Conservation (phyloP, 2,329 filamentous ascomycete genomes). For the Aureobasidium sp. region DNA sequence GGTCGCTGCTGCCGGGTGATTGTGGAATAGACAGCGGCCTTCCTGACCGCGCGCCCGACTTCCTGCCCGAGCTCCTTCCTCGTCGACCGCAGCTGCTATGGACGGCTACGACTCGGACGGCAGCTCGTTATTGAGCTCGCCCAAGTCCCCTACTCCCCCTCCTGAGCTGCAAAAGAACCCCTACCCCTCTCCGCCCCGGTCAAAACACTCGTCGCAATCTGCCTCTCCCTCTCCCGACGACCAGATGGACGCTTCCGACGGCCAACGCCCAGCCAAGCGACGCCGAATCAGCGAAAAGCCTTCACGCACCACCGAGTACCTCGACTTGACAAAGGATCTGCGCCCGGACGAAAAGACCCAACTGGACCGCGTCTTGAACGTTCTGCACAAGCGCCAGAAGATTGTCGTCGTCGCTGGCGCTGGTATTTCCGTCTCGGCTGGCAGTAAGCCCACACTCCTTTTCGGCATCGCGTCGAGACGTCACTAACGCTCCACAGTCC, state of each 20-base stretch:
- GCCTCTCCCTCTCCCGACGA: conserved; percentile 41
- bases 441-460: conserved; percentile 54
- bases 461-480: conserved; percentile 17
- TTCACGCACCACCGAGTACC: conserved; percentile 70
- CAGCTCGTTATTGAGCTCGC: conserved; percentile 37
- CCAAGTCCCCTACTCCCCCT: conserved; percentile 31
- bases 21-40: conserved; percentile 4
- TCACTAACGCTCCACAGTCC: conserved; percentile 50
- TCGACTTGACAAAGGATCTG: conserved; percentile 60
- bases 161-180: conserved; percentile 23
- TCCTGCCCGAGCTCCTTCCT: conserved; percentile 14
- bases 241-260: conserved; percentile 45
- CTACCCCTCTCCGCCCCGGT: conserved; percentile 31
- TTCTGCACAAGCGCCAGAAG: conserved; percentile 82
- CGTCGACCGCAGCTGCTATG: conserved; percentile 25
- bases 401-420: conserved; percentile 95
- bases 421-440: conserved; percentile 93
- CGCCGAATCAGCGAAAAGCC: conserved; percentile 58
- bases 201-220: conserved; percentile 40
- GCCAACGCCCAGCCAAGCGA: conserved; percentile 66
- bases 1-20: conserved; percentile 1
- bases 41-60: conserved; percentile 8
- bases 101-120: conserved; percentile 22
- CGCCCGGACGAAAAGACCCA: conserved; percentile 52
- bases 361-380: conserved; percentile 64